Evolutionary conservation across 2,329 filamentous ascomycete species (phyloP).

Genomic region (Niveomyces coronatus): DNA sequence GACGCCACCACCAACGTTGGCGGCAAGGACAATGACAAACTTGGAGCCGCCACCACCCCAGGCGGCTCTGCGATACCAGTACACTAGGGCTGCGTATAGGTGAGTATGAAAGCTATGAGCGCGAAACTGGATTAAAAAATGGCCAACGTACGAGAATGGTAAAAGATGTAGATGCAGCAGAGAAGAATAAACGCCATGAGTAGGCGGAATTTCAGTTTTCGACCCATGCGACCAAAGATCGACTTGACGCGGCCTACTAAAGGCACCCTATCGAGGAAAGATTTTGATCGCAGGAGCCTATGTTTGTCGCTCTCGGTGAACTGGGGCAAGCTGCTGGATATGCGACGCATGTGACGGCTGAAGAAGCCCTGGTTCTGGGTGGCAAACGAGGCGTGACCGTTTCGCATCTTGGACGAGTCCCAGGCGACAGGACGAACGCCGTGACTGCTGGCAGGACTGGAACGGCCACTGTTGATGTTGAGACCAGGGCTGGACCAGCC

Average conservation of each 20-base stretch:
- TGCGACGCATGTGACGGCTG: constrained; percentile 66
- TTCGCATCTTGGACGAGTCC: constrained; percentile 73
- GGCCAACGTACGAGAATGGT: constrained; percentile 57
- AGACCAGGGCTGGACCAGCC: constrained; percentile 82
- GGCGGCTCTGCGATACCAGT: constrained; percentile 60
- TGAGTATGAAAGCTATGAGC: constrained; percentile 15
- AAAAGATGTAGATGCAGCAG: constrained; percentile 54
- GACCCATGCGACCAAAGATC: constrained; percentile 42
- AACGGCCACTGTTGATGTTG: constrained; percentile 60
- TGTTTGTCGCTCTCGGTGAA: constrained; percentile 67
- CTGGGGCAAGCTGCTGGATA: constrained; percentile 69
- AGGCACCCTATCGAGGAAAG: constrained; percentile 36
- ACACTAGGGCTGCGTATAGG: constrained; percentile 36
- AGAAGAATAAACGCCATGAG: constrained; percentile 50
- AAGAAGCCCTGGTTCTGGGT: constrained; percentile 83
- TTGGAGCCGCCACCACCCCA: constrained; percentile 78
- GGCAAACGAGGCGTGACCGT: constrained; percentile 68
- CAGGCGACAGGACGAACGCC: constrained; percentile 55
- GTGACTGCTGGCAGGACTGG: constrained; percentile 51
- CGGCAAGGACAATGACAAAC: constrained; percentile 84
- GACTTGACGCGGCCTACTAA: constrained; percentile 37
- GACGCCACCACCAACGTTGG: constrained; percentile 90
- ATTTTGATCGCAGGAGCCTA: constrained; percentile 53
- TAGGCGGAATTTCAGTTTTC: constrained; percentile 55
- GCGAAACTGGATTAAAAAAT: background rate